Evolutionary conservation across 2,329 filamentous ascomycete species (phyloP), one percentile per base, ranked within the genome.

Genomic region (Sporothrix humicola): DNA sequence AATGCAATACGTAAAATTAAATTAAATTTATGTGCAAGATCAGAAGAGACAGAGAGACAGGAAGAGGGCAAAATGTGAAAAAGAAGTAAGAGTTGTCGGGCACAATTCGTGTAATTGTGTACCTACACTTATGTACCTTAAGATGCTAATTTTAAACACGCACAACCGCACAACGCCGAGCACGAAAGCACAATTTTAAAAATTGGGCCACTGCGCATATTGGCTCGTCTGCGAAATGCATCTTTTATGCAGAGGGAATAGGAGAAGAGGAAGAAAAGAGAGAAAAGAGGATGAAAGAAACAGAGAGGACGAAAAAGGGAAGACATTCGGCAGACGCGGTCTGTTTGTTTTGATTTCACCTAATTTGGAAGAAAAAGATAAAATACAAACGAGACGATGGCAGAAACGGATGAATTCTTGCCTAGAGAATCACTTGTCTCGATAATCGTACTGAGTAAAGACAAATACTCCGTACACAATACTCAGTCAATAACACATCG

Each of bases 261-360:
- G 61, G 61, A 69, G 26, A 3, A 63, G 23, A 8, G 17, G 31
- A 3, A n/a, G 23, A n/a, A 37, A 20, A 54, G n/a, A 37, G 20
- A 44, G 15, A 56, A n/a, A n/a, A 10, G 44, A n/a, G 52, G 23
- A 23, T 26, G 48, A 8, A 66, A 48, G 17, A 48, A 23, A 54
- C 37, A 56, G 9, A 50, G 2, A 48, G 15, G 20, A 23, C 23
- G 15, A 37, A n/a, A 37, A 44, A 7, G 46, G 23, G 50, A 23
- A n/a, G n/a, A 48, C 5, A 50, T 31, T 42, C 61, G 42, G 10
- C 42, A 68, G 5, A 68, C 65, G 69, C 44, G 37, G 13, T 23
- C 20, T 70, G 61, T 73, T 73, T 73, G 37, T 73, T 73, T 73
- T 68, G 52, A 61, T 73, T 54, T 54, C 23, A 68, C 61, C 59